Conservation (phyloP, 768 basidiomycete genomes). For the Aureoboletus auriporus region DNA sequence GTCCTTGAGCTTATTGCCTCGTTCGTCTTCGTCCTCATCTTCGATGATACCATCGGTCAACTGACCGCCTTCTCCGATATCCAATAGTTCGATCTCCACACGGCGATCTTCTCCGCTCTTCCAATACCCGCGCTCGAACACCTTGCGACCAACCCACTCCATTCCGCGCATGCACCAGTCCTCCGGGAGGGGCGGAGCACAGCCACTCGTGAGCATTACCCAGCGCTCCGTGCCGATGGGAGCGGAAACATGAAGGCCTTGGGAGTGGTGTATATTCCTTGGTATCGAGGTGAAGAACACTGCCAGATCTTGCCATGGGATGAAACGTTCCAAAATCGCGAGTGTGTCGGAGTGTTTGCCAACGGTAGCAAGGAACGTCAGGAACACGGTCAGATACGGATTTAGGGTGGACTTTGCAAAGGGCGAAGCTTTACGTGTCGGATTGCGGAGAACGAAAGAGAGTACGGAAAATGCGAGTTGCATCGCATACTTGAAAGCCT, state of each 20-base stretch:
- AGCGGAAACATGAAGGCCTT: slow-evolving; percentile 36
- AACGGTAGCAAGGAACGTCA: slow-evolving; percentile 86
- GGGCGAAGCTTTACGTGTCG: slow-evolving; percentile 55
- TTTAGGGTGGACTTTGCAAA: slow-evolving; percentile 60
- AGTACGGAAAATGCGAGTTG: slow-evolving; percentile 80
- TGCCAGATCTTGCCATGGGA: slow-evolving; percentile 83
- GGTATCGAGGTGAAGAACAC: slow-evolving; percentile 60
- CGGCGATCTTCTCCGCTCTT: slow-evolving; percentile 64
- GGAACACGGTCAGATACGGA: slow-evolving; percentile 80
- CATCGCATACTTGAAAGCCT: slow-evolving; percentile 68
- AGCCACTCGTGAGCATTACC: slow-evolving; percentile 65
- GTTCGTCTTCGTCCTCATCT: slow-evolving; percentile 59
- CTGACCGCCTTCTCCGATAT: slow-evolving; percentile 52
- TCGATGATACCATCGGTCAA: slow-evolving; percentile 78
- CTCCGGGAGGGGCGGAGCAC: slow-evolving; percentile 74
- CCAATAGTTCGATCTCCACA: slow-evolving; percentile 77
- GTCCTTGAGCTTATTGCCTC: slow-evolving; percentile 16
- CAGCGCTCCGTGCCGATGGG: slow-evolving; percentile 46
- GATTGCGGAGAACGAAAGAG: slow-evolving; percentile 61
- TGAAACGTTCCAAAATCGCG: slow-evolving; percentile 61
- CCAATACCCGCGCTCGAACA: slow-evolving; percentile 96
- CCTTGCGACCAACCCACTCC: slow-evolving; percentile 90
- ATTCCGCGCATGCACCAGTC: slow-evolving; percentile 96
- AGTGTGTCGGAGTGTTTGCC: slow-evolving; percentile 61
- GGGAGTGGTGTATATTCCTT: slow-evolving; percentile 43